phyloP scores from a whole-genome alignment of 116 monocot species.

The Iris pallida region DNA sequence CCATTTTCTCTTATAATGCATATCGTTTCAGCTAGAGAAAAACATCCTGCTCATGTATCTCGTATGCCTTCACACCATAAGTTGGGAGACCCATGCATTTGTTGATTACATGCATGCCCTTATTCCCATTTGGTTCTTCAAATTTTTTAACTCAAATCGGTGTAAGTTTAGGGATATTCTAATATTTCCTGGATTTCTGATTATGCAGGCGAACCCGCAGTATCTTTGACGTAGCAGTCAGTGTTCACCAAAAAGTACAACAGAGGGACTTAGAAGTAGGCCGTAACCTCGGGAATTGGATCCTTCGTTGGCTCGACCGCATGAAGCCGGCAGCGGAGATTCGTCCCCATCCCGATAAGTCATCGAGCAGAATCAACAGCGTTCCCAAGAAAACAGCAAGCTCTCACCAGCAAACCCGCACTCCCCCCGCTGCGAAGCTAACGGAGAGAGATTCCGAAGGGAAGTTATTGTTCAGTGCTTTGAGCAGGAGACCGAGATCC shows the following conservation, averaged over 20 bases:
- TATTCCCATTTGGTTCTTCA: too few species aligned
- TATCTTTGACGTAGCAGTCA: slow-evolving; percentile 72
- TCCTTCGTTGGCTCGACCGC: slow-evolving; percentile 74
- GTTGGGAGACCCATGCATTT: too few species aligned
- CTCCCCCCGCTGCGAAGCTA: not conserved
- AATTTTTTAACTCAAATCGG: too few species aligned
- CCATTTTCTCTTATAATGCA: too few species aligned
- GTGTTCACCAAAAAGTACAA: slow-evolving; percentile 70
- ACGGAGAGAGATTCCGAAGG: slow-evolving; percentile 23
- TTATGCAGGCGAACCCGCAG: slow-evolving; percentile 56
- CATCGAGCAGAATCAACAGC: slow-evolving; percentile 2
- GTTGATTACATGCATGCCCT: too few species aligned
- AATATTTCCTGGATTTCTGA: not conserved
- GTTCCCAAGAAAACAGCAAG: slow-evolving; percentile 13
- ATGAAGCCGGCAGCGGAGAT: slow-evolving; percentile 81
- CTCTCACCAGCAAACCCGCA: slow-evolving; percentile 13
- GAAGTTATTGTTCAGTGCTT: slow-evolving; percentile 32
- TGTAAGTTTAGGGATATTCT: not conserved
- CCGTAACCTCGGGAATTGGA: slow-evolving; percentile 60
- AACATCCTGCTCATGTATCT: too few species aligned
- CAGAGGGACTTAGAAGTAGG: slow-evolving; percentile 78
- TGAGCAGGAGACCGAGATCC: slow-evolving; percentile 31
- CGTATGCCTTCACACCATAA: too few species aligned
- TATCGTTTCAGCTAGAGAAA: too few species aligned
- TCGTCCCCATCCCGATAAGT: slow-evolving; percentile 5